Evolutionary conservation across 176 grass and related monocot genomes (phyloP).

Genomic region (Themeda triandra): DNA sequence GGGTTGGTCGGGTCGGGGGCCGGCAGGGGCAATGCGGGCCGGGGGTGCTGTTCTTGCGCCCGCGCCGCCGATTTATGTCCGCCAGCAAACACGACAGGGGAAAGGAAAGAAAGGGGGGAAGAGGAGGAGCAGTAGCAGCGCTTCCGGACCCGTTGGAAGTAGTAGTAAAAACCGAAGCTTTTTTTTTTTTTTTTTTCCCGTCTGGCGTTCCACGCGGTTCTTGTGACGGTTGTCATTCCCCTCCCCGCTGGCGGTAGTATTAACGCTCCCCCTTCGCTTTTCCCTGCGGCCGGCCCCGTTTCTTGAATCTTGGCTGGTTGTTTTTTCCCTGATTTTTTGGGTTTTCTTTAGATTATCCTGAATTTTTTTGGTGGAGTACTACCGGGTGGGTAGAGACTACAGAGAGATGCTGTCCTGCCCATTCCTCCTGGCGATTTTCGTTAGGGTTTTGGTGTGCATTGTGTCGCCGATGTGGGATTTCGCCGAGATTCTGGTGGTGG

Average conservation of each 20-base stretch:
- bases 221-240: conserved; percentile 38
- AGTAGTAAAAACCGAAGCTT: conserved; percentile 26
- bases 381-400: too few relatives aligned
- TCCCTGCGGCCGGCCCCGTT: neutral
- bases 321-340: too few relatives aligned
- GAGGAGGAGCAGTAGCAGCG: neutral
- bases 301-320: conserved; percentile 19
- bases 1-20: neutral
- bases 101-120: neutral
- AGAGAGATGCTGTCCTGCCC: conserved; percentile 26
- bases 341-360: neutral
- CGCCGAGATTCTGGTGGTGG: conserved; percentile 12
- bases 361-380: neutral
- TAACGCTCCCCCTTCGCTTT: conserved; percentile 33
- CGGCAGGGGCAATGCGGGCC: neutral
- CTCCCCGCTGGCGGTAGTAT: conserved; percentile 54
- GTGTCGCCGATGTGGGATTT: conserved; percentile 26
- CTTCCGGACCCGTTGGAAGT: neutral
- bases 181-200: neutral
- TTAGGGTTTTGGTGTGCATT: conserved; percentile 28
- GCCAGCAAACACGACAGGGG: too few relatives aligned
- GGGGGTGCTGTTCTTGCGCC: neutral
- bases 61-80: too few relatives aligned
- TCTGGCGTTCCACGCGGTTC: conserved; percentile 40
- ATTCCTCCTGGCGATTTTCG: conserved; percentile 22